Percentiles rank a stretch among this genome's conserved stretches.
Conservation (phyloP, 805 yeast species). For the Yueomyces sinensis region DNA sequence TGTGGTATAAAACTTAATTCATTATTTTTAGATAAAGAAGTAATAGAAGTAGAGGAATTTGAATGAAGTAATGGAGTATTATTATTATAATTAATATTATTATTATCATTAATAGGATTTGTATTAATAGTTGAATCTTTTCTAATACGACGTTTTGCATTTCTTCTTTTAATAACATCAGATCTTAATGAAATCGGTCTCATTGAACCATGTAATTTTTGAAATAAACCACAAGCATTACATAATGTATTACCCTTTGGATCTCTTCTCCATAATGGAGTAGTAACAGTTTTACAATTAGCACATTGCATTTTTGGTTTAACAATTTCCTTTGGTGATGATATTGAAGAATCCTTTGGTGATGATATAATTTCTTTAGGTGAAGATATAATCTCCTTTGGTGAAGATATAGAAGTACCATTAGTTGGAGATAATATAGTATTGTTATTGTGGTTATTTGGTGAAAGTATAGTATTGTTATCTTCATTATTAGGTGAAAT, state of each 20-base stretch:
- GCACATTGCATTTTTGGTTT: conserved; percentile 44
- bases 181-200: conserved; percentile 83
- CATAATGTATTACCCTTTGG: conserved; percentile 84
- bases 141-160: conserved; percentile 43
- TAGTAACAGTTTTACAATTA: conserved; percentile 79
- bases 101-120: not conserved
- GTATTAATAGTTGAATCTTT: conserved; percentile 5
- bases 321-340: conserved; percentile 1
- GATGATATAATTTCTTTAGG: not conserved
- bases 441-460: no score
- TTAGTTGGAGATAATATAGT: conserved; percentile 1
- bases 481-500: no score
- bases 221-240: conserved; percentile 88
- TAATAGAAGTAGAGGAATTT: no score
- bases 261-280: conserved; percentile 90
- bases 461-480: no score
- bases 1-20: no score
- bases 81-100: not conserved
- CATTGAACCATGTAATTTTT: conserved; percentile 84
- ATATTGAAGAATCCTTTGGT: no score
- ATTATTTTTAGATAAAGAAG: no score
- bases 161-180: conserved; percentile 78
- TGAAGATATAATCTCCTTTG: not conserved
- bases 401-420: not conserved
- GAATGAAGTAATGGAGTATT: no score